Evolutionary conservation across 192 early-diverging fungal species (phyloP).

Genomic region (Lobosporangium transversale): DNA sequence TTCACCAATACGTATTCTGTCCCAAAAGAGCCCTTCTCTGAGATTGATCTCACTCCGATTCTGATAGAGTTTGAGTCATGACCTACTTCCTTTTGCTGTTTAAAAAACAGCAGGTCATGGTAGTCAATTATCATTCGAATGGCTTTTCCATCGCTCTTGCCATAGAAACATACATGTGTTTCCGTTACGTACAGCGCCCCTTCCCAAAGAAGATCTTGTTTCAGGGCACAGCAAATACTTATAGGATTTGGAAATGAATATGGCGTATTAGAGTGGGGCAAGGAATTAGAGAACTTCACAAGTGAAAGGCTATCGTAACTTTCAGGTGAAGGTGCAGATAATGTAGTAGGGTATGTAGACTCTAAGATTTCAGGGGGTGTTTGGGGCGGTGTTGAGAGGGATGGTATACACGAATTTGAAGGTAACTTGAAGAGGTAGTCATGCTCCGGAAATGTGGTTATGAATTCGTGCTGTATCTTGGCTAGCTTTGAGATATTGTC

Average conservation of each 20-base stretch:
- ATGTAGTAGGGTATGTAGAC: background rate
- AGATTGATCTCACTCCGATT: background rate
- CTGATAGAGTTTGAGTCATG: background rate
- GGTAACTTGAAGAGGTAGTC: too few species aligned
- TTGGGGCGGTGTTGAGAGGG: constrained; percentile 37
- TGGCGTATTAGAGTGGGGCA: background rate
- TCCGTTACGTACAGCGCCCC: constrained; percentile 59
- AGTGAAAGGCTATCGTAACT: constrained; percentile 5
- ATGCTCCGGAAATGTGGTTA: too few species aligned
- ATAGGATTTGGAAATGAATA: background rate
- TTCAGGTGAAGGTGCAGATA: background rate
- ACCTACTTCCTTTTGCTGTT: constrained; percentile 54
- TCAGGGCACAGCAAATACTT: constrained; percentile 54
- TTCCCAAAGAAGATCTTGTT: constrained; percentile 63
- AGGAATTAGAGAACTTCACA: too few species aligned
- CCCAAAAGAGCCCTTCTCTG: background rate
- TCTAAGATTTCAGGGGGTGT: constrained; percentile 1
- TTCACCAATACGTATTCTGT: constrained; percentile 58
- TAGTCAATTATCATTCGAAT: constrained; percentile 56
- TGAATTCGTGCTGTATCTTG: too few species aligned
- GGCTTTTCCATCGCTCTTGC: constrained; percentile 55
- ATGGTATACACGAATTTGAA: too few species aligned
- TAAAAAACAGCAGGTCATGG: constrained; percentile 52
- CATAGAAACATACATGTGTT: constrained; percentile 61
- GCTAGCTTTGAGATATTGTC: too few species aligned